A percentile compares a stretch with the other conserved stretches of the same genome.
These are phyloP conservation scores for Chlamydomonas applanata DNA, from an alignment of 139 green algal species.

Conservation along the genomic window DNA sequence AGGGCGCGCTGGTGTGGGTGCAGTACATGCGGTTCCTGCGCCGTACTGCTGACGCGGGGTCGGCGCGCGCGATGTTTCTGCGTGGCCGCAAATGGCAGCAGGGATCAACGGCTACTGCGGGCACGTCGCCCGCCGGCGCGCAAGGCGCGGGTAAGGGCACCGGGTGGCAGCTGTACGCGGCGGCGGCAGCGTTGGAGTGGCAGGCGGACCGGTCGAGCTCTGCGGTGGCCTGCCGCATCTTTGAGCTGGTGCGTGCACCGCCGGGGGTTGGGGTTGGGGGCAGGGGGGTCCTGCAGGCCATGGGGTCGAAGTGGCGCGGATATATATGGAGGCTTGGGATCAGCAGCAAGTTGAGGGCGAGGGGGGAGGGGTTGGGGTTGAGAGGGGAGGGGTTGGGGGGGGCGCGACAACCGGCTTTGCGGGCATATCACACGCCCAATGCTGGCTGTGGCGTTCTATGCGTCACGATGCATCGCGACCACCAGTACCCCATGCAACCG, in stretches of 20 bases:
- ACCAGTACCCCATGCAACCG: too few species aligned
- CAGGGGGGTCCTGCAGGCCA: too few species aligned
- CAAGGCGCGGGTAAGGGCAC: neutral
- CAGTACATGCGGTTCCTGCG: constrained; percentile 85
- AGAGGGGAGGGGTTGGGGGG: too few species aligned
- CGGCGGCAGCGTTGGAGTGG: constrained; percentile 84
- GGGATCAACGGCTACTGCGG: neutral
- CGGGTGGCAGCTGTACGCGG: constrained; percentile 85
- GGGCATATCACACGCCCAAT: too few species aligned
- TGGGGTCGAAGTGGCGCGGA: too few species aligned
- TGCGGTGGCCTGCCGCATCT: constrained; percentile 86
- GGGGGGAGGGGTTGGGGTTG: too few species aligned
- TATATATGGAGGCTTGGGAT: too few species aligned
- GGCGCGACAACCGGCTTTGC: too few species aligned
- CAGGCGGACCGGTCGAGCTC: constrained; percentile 17
- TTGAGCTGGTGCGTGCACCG: constrained; percentile 54
- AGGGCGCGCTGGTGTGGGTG: constrained; percentile 71
- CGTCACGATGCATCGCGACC: too few species aligned
- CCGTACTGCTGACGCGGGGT: constrained; percentile 56
- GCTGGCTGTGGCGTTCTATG: too few species aligned
- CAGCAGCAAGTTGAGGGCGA: too few species aligned
- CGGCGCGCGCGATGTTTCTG: constrained; percentile 78
- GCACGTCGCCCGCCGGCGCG: neutral
- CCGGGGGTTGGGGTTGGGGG: too few species aligned
- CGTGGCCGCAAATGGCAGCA: constrained; percentile 64